Percentiles rank a stretch among this genome's conserved stretches.
phyloP scores from a whole-genome alignment of 768 basidiomycete genomes.

The Thelephora ganbajun region DNA sequence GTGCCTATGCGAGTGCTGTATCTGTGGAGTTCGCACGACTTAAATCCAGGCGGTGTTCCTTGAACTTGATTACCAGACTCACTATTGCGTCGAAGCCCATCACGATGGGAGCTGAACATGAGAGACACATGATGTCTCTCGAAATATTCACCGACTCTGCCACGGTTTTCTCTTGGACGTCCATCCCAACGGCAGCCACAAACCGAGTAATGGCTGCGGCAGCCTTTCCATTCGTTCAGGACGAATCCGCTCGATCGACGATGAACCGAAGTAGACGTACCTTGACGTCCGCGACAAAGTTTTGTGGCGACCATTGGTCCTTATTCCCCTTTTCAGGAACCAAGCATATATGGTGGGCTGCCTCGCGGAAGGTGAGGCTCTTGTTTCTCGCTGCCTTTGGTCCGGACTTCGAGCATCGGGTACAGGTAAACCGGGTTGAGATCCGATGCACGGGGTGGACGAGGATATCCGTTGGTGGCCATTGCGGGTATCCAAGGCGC shows the following conservation, averaged over 20 bases:
- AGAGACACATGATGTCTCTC: slow-evolving; percentile 27
- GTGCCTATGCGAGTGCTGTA: not conserved
- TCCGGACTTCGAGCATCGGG: slow-evolving; percentile 27
- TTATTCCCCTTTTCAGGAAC: slow-evolving; percentile 14
- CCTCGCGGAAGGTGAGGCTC: slow-evolving; percentile 43
- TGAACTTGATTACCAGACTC: slow-evolving; percentile 4
- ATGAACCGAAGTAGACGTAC: slow-evolving; percentile 17
- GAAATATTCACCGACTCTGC: slow-evolving; percentile 13
- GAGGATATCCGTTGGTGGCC: slow-evolving; percentile 33
- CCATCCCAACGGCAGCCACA: slow-evolving; percentile 17
- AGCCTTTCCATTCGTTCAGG: slow-evolving; percentile 24
- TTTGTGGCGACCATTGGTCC: slow-evolving; percentile 30
- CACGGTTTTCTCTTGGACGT: slow-evolving; percentile 18
- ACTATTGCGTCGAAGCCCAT: slow-evolving; percentile 37
- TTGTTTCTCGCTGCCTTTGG: slow-evolving; percentile 18
- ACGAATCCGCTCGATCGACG: not conserved
- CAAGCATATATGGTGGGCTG: slow-evolving; percentile 46
- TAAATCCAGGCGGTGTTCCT: not conserved
- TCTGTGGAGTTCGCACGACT: not conserved
- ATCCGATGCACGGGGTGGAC: slow-evolving; percentile 45
- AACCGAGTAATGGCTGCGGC: slow-evolving; percentile 27
- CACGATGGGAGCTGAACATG: slow-evolving; percentile 34
- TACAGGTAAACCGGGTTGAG: slow-evolving; percentile 47
- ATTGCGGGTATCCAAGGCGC: slow-evolving; percentile 35
- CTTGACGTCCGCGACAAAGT: slow-evolving; percentile 48